phyloP scores from a whole-genome alignment of 1,284 basidiomycete species.

The Erythrobasidium hasegawianum region DNA sequence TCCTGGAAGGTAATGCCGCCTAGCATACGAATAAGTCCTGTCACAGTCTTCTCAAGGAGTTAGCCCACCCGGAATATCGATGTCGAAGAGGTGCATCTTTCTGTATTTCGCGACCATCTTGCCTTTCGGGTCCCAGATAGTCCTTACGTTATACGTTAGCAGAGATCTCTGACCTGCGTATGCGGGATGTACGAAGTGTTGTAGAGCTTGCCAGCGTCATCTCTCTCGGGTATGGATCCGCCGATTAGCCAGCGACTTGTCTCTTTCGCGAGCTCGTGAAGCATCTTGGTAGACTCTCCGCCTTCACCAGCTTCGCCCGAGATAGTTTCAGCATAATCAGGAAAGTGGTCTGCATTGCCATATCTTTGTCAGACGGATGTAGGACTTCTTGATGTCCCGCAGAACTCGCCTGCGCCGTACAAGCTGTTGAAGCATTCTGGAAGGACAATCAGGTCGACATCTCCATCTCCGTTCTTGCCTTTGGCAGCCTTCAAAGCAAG shows the following conservation, averaged over 20 bases:
- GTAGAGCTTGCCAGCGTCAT: slow-evolving; percentile 68
- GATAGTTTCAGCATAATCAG: slow-evolving; percentile 77
- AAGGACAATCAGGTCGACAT: slow-evolving; percentile 73
- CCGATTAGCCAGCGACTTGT: slow-evolving; percentile 84
- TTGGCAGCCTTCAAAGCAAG: slow-evolving; percentile 69
- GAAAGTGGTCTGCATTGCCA: slow-evolving; percentile 59
- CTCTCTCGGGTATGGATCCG: slow-evolving; percentile 85
- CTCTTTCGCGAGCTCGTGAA: slow-evolving; percentile 77
- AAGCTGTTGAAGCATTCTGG: slow-evolving; percentile 90
- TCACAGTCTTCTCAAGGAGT: no score
- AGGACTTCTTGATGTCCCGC: not conserved
- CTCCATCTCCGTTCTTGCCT: slow-evolving; percentile 49
- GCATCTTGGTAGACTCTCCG: slow-evolving; percentile 75
- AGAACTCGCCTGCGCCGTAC: slow-evolving; percentile 63
- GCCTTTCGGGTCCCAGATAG: slow-evolving; percentile 84
- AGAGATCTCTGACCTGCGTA: not conserved
- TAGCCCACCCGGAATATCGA: slow-evolving; percentile 58
- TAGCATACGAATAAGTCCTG: slow-evolving; percentile 58
- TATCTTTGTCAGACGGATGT: slow-evolving; percentile 7
- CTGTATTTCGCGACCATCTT: slow-evolving; percentile 77
- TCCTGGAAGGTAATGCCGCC: slow-evolving; percentile 98
- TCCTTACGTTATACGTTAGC: slow-evolving; percentile 47
- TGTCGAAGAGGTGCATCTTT: slow-evolving; percentile 96
- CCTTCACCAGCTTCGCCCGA: slow-evolving; percentile 52
- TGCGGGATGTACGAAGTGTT: slow-evolving; percentile 62